Conservation (phyloP, 1,139 yeast genomes). For the Taphrina flavorubra region DNA sequence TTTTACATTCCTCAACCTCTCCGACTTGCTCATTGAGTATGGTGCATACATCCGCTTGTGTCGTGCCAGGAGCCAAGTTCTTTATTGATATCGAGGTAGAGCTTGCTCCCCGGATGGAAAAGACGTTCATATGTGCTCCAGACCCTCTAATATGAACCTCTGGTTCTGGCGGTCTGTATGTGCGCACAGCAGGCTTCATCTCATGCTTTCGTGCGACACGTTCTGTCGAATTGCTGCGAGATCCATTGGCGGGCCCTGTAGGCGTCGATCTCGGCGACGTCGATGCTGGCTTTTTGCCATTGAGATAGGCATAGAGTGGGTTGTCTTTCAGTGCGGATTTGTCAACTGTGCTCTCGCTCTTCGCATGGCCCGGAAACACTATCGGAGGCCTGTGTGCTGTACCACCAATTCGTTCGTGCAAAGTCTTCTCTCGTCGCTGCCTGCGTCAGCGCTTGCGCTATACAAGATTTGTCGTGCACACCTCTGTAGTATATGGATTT, state of each 20-base stretch:
- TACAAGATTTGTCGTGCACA: not conserved
- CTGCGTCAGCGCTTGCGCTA: not conserved
- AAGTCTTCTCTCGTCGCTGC: not conserved
- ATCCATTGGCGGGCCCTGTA: not conserved
- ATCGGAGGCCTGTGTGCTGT: not conserved
- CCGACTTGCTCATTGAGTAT: constrained; percentile 24
- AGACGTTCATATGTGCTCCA: constrained; percentile 2
- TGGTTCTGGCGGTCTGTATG: not conserved
- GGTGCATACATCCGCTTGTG: constrained; percentile 27
- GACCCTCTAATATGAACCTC: constrained; percentile 15
- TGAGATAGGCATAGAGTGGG: constrained; percentile 17
- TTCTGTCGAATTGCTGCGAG: not conserved
- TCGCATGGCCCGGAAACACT: not conserved
- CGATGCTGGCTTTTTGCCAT: constrained; percentile 1
- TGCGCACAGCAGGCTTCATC: not conserved
- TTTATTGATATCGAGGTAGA: constrained; percentile 32
- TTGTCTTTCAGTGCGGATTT: constrained; percentile 5
- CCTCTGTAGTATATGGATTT: constrained; percentile 7
- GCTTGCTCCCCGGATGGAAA: constrained; percentile 35
- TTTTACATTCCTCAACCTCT: constrained; percentile 27
- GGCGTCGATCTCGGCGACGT: not conserved
- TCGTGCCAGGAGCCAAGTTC: constrained; percentile 36
- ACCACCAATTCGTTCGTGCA: constrained; percentile 8
- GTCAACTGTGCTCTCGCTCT: not conserved
- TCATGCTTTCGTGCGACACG: not conserved